Conservation (phyloP, 495 filamentous ascomycete species). For the Neurospora sp. region DNA sequence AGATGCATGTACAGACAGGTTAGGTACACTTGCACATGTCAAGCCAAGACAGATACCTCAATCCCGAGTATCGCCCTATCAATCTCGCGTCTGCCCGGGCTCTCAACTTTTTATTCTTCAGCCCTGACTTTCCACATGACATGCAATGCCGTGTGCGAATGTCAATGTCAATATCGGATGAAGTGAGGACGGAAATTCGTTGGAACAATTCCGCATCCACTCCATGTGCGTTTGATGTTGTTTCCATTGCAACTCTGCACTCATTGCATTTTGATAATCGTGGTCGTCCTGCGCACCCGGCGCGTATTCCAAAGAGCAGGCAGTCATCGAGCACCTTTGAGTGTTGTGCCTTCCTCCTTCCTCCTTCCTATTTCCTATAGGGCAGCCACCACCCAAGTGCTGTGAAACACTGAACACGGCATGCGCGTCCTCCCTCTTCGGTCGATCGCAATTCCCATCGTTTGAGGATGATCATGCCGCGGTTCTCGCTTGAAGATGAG, state of each 20-base stretch:
- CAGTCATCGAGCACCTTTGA: neutral
- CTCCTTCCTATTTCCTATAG: neutral
- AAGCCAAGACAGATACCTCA: neutral
- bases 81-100: neutral
- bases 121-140: neutral
- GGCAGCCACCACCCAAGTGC: neutral
- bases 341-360: neutral
- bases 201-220: constrained; percentile 6
- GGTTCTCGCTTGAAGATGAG: neutral
- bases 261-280: neutral
- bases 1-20: neutral
- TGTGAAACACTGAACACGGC: neutral
- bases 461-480: neutral
- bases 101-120: neutral
- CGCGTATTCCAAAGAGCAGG: neutral
- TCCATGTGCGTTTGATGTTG: constrained; percentile 10
- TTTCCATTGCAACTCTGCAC: neutral
- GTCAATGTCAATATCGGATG: constrained; percentile 19
- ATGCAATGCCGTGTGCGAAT: neutral
- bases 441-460: neutral
- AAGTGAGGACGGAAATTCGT: constrained; percentile 3
- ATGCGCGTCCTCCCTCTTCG: neutral
- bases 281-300: neutral
- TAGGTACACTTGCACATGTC: neutral
- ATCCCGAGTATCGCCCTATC: neutral